Evolutionary conservation across 768 basidiomycete species (phyloP).

Genomic region (Agrocybe pediades): DNA sequence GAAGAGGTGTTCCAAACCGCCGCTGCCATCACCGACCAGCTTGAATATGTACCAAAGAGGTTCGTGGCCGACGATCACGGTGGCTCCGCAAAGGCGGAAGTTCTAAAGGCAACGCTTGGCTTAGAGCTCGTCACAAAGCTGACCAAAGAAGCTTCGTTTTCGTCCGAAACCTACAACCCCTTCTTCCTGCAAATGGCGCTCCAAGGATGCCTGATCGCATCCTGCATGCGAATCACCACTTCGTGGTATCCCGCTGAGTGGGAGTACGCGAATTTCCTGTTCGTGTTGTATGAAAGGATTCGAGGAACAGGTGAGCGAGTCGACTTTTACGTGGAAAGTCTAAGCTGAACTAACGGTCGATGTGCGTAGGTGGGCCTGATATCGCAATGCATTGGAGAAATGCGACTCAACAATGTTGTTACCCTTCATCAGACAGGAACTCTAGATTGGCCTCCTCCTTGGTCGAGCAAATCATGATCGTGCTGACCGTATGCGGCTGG

Average conservation of each 20-base stretch:
- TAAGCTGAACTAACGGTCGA: not conserved
- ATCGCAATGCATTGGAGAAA: slow-evolving; percentile 26
- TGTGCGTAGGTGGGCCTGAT: slow-evolving; percentile 23
- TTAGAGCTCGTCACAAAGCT: slow-evolving; percentile 31
- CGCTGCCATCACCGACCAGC: slow-evolving; percentile 39
- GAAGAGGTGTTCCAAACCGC: slow-evolving; percentile 42
- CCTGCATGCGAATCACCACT: slow-evolving; percentile 38
- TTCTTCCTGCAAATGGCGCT: slow-evolving; percentile 39
- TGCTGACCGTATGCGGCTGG: slow-evolving; percentile 31
- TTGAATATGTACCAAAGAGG: slow-evolving; percentile 29
- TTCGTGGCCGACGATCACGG: slow-evolving; percentile 20
- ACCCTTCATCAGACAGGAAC: slow-evolving; percentile 22
- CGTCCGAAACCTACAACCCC: slow-evolving; percentile 29
- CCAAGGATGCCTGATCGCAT: slow-evolving; percentile 41
- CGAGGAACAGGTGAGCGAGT: slow-evolving; percentile 32
- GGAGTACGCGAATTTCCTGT: slow-evolving; percentile 41
- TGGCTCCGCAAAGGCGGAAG: slow-evolving; percentile 22
- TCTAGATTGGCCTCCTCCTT: slow-evolving; percentile 23
- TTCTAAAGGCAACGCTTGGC: slow-evolving; percentile 34
- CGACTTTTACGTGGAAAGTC: not conserved
- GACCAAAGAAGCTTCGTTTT: slow-evolving; percentile 21
- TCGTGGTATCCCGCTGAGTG: slow-evolving; percentile 45
- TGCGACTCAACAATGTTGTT: slow-evolving; percentile 22
- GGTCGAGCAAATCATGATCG: slow-evolving; percentile 22
- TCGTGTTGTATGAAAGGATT: slow-evolving; percentile 36